Conservation (phyloP, 148 eudicot species). For the Cornus kousa region DNA sequence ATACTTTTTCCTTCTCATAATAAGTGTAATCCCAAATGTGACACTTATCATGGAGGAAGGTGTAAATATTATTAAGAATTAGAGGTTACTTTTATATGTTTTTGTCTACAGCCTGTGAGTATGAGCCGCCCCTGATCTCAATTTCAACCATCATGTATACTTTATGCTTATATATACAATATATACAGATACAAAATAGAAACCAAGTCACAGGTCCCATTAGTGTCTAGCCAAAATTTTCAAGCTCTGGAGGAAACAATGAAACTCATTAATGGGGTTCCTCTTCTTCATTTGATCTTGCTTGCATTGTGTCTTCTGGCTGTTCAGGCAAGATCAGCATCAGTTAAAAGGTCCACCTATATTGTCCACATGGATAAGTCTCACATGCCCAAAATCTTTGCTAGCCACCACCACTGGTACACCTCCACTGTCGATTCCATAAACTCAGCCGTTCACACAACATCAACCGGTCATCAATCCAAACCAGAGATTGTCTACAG, state of each 20-base stretch:
- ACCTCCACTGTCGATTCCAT: constrained; percentile 45
- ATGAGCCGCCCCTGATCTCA: too few relatives aligned
- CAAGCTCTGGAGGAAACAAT: background rate
- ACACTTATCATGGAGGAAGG: too few relatives aligned
- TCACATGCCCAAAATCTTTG: constrained; percentile 52
- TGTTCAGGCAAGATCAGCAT: background rate
- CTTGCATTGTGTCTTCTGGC: constrained; percentile 6
- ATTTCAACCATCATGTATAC: too few relatives aligned
- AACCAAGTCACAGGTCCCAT: too few relatives aligned
- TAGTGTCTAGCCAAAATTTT: too few relatives aligned
- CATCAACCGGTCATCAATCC: constrained; percentile 1
- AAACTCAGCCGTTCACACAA: background rate
- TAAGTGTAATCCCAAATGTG: too few relatives aligned
- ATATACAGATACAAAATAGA: too few relatives aligned
- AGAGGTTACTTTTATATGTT: too few relatives aligned
- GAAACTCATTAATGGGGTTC: background rate
- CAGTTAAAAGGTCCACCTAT: constrained; percentile 39
- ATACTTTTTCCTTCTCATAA: too few relatives aligned
- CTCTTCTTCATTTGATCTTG: background rate
- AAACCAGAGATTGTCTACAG: constrained; percentile 34
- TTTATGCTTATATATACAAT: background rate
- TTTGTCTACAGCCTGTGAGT: too few relatives aligned
- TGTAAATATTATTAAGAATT: too few relatives aligned
- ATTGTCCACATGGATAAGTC: constrained; percentile 68
- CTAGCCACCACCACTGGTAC: constrained; percentile 67